Evolutionary conservation across 148 eudicot genomes (phyloP).

Genomic region (Rhododendron simsii): DNA sequence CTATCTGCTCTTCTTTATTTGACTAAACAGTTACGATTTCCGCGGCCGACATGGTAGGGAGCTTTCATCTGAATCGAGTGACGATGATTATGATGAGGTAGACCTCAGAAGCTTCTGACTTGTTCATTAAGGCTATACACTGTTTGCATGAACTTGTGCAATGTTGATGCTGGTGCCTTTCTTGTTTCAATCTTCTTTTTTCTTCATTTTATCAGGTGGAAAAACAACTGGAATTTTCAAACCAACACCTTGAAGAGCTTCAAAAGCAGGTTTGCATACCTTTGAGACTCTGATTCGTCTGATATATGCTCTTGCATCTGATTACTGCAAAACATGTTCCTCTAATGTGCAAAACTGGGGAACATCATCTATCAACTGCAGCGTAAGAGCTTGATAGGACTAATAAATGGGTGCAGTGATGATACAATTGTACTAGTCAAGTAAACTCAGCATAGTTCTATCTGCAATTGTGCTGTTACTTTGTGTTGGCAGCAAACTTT

Average conservation of each 20-base stretch:
- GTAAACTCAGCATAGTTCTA: conserved; percentile 2
- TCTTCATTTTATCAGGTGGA: conserved; percentile 37
- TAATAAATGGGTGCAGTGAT: neutral
- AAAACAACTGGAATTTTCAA: conserved; percentile 42
- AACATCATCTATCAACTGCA: neutral
- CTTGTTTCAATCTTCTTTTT: conserved; percentile 9
- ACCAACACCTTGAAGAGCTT: conserved; percentile 57
- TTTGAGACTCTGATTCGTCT: neutral
- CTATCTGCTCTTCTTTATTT: neutral
- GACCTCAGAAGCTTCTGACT: conserved; percentile 11
- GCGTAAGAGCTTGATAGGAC: neutral
- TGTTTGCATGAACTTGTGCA: neutral
- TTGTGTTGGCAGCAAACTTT: neutral
- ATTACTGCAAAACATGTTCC: neutral
- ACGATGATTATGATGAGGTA: conserved; percentile 39
- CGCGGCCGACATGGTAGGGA: conserved; percentile 50
- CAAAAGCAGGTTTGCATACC: conserved; percentile 57
- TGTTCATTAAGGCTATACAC: neutral
- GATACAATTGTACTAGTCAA: neutral
- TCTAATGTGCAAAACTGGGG: neutral
- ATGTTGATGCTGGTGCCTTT: neutral
- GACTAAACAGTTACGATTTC: conserved; percentile 40
- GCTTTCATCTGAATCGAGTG: conserved; percentile 57
- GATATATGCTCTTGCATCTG: neutral
- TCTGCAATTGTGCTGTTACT: neutral